Base-by-base conservation (phyloP, 768 basidiomycete species). In the Phylloporus arenicola region DNA sequence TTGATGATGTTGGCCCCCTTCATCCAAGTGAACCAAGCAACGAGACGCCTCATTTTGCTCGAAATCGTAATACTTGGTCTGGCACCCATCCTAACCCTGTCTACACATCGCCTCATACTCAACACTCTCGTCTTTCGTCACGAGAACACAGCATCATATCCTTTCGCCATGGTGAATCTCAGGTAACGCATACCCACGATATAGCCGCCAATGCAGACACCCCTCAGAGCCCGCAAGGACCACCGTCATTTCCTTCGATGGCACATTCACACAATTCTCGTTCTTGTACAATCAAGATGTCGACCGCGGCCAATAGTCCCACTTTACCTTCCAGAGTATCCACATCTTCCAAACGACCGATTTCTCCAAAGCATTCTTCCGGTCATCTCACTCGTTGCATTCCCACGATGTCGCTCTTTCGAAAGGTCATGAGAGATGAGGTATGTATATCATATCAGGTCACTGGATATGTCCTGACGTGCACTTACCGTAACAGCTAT, bases 341-440 rank as follows among this genome's bases (percentile, higher is more conserved):
- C 37, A 33, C 45, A 8, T 48, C 55, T 37, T 40, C 19, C 41
- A 56, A n/a, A 43, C 56, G 35, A 39, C 47, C 43, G 50, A 45
- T 37, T 50, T 62, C 44, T 24, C 66, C 65, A 12, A 56, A 61
- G 6, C 63, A 64, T 33, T 72, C 71, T 12, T 63, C 66, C 9
- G 77, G 75, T 54, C 70, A 73, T 22, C 58, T 80, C 25, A 75
- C 75, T 43, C 71, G 74, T 52, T 69, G 78, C 41, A 69, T 82
- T 34, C 76, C 80, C 10, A 71, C 74, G 12, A 76, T 81, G 70
- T 73, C 72, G 48, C 66, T 80, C 24, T 79, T 84, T 51, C 75
- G 71, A 25, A 62, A 74, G 58, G 81, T 81, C 29, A 75, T 85
- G 68, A 77, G 73, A 55, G 77, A 85, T 60, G 83, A 85, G 74